Percentiles rank a stretch among this genome's conserved stretches.
These are phyloP conservation scores for Penicillium simplicissimum DNA, from an alignment of 495 filamentous ascomycete genomes.

Conservation along the genomic window DNA sequence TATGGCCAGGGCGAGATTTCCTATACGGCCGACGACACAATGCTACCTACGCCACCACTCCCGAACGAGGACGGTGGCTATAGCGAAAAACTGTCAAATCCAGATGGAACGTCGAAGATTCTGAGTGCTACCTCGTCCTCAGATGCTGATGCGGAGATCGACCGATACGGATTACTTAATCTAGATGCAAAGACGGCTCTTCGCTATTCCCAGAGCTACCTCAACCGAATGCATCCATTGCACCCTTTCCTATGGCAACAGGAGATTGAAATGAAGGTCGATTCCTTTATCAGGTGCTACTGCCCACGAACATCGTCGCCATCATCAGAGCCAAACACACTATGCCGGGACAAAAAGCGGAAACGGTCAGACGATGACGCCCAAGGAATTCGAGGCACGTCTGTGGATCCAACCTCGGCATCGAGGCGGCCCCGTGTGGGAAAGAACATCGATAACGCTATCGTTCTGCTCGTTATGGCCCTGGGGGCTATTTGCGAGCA, in stretches of 20 bases:
- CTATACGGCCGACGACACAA: conserved; percentile 45
- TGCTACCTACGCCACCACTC: conserved; percentile 23
- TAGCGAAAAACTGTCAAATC: conserved; percentile 3
- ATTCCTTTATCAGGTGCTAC: conserved; percentile 51
- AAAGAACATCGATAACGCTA: conserved; percentile 60
- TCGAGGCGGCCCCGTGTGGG: conserved; percentile 30
- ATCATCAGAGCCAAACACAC: background rate
- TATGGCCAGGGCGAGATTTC: conserved; percentile 78
- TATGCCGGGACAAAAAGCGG: conserved; percentile 38
- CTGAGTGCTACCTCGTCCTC: conserved; percentile 3
- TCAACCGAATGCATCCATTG: conserved; percentile 79
- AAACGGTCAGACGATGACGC: conserved; percentile 43
- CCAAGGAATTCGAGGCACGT: conserved; percentile 28
- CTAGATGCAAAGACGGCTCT: conserved; percentile 62
- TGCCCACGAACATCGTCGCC: conserved; percentile 28
- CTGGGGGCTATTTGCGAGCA: conserved; percentile 80
- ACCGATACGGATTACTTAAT: conserved; percentile 61
- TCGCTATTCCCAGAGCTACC: conserved; percentile 68
- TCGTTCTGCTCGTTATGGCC: conserved; percentile 81
- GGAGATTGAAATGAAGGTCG: conserved; percentile 48
- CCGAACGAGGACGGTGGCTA: conserved; percentile 30
- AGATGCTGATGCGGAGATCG: conserved; percentile 50
- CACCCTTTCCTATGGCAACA: conserved; percentile 78
- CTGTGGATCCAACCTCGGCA: conserved; percentile 4
- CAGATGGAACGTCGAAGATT: conserved; percentile 8